A percentile compares a stretch with the other conserved stretches of the same genome.
Evolutionary conservation across 2,329 filamentous ascomycete genomes (phyloP).

Genomic region (Clonostachys solani): DNA sequence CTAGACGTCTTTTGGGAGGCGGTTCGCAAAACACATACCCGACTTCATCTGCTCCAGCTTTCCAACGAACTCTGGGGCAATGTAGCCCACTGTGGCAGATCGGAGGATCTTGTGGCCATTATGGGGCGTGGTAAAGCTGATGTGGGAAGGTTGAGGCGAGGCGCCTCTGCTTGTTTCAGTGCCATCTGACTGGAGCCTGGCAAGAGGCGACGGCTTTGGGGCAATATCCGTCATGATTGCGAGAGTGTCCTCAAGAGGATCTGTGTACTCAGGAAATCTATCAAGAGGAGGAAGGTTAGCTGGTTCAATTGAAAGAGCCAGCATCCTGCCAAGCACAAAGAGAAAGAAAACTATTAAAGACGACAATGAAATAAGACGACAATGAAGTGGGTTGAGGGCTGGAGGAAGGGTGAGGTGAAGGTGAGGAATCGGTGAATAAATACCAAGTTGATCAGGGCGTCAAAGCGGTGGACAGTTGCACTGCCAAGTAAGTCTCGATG

Average conservation of each 20-base stretch:
- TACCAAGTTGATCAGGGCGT: background rate
- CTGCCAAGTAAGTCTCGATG: too few species aligned
- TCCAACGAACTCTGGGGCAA: slow-evolving; percentile 89
- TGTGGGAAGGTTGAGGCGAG: slow-evolving; percentile 84
- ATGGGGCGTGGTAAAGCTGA: slow-evolving; percentile 56
- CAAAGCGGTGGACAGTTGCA: too few species aligned
- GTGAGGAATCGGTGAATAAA: background rate
- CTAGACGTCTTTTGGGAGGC: background rate
- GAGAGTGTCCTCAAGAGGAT: slow-evolving; percentile 25
- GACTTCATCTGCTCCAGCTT: slow-evolving; percentile 87
- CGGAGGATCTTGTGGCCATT: slow-evolving; percentile 73
- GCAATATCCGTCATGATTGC: slow-evolving; percentile 20
- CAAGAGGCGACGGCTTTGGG: slow-evolving; percentile 33
- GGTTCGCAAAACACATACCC: slow-evolving; percentile 40
- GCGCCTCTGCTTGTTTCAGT: slow-evolving; percentile 55
- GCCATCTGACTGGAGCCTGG: slow-evolving; percentile 28
- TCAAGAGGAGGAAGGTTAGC: slow-evolving; percentile 32
- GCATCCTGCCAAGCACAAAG: slow-evolving; percentile 17
- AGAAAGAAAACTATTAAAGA: too few species aligned
- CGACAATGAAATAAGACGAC: too few species aligned
- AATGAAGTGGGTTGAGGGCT: too few species aligned
- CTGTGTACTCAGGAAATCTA: slow-evolving; percentile 40
- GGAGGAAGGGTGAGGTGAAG: background rate
- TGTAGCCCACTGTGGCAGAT: slow-evolving; percentile 88
- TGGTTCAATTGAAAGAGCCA: slow-evolving; percentile 27